phyloP scores from a whole-genome alignment of 768 basidiomycete genomes.

The Boletus fagicola region DNA sequence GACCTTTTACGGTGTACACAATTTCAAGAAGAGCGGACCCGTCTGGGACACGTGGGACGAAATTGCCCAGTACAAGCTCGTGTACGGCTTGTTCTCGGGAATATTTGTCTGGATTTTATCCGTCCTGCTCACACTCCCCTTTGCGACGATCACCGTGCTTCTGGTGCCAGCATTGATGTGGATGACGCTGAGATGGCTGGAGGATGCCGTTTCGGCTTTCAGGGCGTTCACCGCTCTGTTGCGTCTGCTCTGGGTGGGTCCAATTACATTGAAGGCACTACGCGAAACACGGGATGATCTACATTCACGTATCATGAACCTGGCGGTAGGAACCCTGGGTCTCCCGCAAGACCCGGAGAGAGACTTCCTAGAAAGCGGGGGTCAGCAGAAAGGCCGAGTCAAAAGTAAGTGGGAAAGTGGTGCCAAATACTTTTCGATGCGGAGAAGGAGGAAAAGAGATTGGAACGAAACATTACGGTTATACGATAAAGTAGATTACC shows the following conservation, averaged over 20 bases:
- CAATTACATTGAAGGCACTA: conserved; percentile 52
- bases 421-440: conserved; percentile 76
- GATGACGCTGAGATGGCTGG: conserved; percentile 86
- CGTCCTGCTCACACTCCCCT: conserved; percentile 58
- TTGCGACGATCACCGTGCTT: conserved; percentile 54
- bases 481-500: conserved; percentile 83
- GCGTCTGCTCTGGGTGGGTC: conserved; percentile 63
- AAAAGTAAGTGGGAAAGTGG: conserved; percentile 64
- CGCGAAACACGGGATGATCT: conserved; percentile 53
- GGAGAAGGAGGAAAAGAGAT: conserved; percentile 76
- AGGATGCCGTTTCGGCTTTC: conserved; percentile 77
- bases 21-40: conserved; percentile 79
- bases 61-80: conserved; percentile 85
- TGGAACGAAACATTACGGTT: conserved; percentile 86
- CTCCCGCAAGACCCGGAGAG: conserved; percentile 70
- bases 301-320: conserved; percentile 61
- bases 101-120: conserved; percentile 60
- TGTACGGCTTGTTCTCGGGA: conserved; percentile 77
- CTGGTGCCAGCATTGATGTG: conserved; percentile 79
- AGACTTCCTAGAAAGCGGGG: conserved; percentile 58
- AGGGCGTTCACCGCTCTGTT: conserved; percentile 66
- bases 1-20: conserved; percentile 66
- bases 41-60: conserved; percentile 88
- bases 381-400: conserved; percentile 69
- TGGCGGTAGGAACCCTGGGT: conserved; percentile 56